Conservation (phyloP, 306 rosid genomes). For the Astragalus membranaceus region DNA sequence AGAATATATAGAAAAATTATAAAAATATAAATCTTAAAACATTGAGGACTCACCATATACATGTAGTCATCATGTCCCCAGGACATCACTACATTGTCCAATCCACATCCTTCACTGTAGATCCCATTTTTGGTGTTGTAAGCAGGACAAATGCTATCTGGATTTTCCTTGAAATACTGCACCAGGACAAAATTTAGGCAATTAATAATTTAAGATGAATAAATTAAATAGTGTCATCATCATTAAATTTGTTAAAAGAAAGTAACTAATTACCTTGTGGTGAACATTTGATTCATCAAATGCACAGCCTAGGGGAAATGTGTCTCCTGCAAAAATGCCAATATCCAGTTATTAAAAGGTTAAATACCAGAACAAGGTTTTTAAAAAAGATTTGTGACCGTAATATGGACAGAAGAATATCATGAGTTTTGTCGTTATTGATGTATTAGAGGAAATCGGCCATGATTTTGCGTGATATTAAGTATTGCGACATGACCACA, state of each 20-base stretch:
- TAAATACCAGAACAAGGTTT: background rate
- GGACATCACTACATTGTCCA: conserved; percentile 33
- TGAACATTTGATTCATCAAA: conserved; percentile 33
- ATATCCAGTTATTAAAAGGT: background rate
- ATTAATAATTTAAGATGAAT: background rate
- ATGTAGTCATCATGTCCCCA: conserved; percentile 56
- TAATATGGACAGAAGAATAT: no score
- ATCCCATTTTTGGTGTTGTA: conserved; percentile 33
- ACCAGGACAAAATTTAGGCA: background rate
- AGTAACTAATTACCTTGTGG: conserved; percentile 24
- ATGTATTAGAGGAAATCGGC: no score
- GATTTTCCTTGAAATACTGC: conserved; percentile 36
- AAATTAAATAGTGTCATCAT: background rate
- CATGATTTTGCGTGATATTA: no score
- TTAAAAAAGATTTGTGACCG: no score
- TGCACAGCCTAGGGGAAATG: conserved; percentile 39
- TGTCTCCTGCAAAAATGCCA: conserved; percentile 31
- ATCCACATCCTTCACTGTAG: conserved; percentile 33
- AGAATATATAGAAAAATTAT: no score
- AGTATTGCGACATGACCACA: no score
- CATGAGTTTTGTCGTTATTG: no score
- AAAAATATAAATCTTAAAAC: background rate
- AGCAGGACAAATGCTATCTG: conserved; percentile 17
- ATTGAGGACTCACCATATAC: conserved; percentile 29
- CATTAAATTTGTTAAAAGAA: background rate